Base-by-base conservation (phyloP, 164 flowering plant species). In the Malania oleifera region DNA sequence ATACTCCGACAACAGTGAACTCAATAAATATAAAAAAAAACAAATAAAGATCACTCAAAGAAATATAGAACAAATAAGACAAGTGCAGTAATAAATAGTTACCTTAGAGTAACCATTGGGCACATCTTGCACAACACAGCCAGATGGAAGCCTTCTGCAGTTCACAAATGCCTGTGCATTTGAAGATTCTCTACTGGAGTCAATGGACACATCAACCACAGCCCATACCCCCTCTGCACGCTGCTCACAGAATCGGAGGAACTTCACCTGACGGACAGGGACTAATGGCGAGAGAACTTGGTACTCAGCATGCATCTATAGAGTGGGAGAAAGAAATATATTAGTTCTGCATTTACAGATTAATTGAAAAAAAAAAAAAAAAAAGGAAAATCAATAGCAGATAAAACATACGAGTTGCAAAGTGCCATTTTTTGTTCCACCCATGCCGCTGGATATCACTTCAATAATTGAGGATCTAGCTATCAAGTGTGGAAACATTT, bases 231-330 rank as follows among this genome's bases (percentile, higher is more conserved):
- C 88, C 54, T 78, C 91, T 19, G 68, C 75, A 1, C 78, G 87
- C 62, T 87, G 87, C 77, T 82, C 86, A 75, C 92, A 83, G 68
- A 71, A 88, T 5, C 97, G 84, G n/a, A 93, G 78, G 62, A 93
- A 84, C 62, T 75, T 81, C 56, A 83, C 73, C 46, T 75, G 79
- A 38, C 97, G 82, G 10, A 74, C 57, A 0, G 95, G 81, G 0
- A 87, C 89, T 48, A 90, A 20, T 7, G 97, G 91, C 1, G 97
- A 84, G 31, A 79, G 82, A 45, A 83, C 73, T 69, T 86, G 92
- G 57, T 86, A 60, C 68, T 84, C 91, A 10, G 90, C 91, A 46
- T 80, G 69, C 80, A 93, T 86, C 98, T 93, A 66, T 18, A 54
- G 37, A 37, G 4, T 6, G 28, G 15, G 5, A 43, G 20, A 12